Evolutionary conservation across 495 filamentous ascomycete species (phyloP), one percentile per base, ranked within the genome.

Genomic region (Aspergillus saccharolyticus): DNA sequence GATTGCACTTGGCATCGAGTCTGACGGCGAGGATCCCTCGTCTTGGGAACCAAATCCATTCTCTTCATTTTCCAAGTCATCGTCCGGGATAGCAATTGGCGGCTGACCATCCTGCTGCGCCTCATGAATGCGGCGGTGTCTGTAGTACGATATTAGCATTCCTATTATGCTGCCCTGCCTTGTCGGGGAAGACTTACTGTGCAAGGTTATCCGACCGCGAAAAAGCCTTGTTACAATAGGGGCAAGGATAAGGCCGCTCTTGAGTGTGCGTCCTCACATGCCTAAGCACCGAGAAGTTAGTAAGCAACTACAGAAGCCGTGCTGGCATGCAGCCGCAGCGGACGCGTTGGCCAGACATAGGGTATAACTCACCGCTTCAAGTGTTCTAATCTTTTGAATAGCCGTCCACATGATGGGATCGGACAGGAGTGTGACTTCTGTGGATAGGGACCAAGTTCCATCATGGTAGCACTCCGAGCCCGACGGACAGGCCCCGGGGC

Each of bases 201-300:
- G 94, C 94, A 71, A 98, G 86, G 72, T 98, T 98, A 78, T 98
- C 94, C 64, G 91, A 96, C 67, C 94, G 84, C 47, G 94, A 97
- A 74, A 98, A 98, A 47, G 93, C 94, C 76, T 97, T 97, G 82
- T 86, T 96, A 84, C 94, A 98, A 71, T 95, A 88, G 66, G 87
- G 87, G 81, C 94, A 98, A 64, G 90, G 86, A 74, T 98, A 98
- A 63, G 94, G 94, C 78, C 93, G 87, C 78, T 98, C 94, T 83
- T 98, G 94, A 19, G 94, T 98, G 79, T 98, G 94, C 67, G 94
- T 98, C 72, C 94, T 89, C 73, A 98, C 95, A 80, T 98, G 94
- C 78, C 92, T 96, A 76, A 54, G 64, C 72, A 74, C 69, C 68
- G n/a, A 66, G 60, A 72, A 48, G 71, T 78, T 74, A 87, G 81